A percentile compares a stretch with the other conserved stretches of the same genome.
Conservation (phyloP, 176 grass and related monocot species). For the Aegilops tauschii region DNA sequence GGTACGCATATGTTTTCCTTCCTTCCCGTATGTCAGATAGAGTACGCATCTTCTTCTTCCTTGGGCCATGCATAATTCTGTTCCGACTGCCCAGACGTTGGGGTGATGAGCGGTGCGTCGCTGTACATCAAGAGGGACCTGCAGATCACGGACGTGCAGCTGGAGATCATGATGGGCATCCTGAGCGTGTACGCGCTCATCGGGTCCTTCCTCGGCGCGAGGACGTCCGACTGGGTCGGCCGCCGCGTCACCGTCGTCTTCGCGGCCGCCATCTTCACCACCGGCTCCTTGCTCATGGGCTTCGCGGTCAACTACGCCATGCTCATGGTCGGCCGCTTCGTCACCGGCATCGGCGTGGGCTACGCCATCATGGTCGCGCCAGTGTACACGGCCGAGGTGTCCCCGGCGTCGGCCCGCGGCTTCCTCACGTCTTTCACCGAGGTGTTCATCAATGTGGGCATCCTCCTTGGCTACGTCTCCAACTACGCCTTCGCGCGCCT, state of each 20-base stretch:
- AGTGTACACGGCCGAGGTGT: conserved; percentile 57
- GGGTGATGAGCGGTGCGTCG: conserved; percentile 59
- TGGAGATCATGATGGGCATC: conserved; percentile 54
- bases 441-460: conserved; percentile 82
- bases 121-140: conserved; percentile 49
- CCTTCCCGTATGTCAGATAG: not conserved
- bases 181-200: conserved; percentile 50
- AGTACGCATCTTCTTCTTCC: not conserved
- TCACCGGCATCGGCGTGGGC: conserved; percentile 52
- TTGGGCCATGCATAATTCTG: not conserved
- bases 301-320: conserved; percentile 47
- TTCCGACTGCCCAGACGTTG: conserved; percentile 28
- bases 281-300: conserved; percentile 53
- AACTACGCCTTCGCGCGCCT: conserved; percentile 58
- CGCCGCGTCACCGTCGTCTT: conserved; percentile 50
- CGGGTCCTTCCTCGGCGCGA: conserved; percentile 44
- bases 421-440: conserved; percentile 80
- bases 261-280: conserved; percentile 45
- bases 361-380: conserved; percentile 65
- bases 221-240: conserved; percentile 55
- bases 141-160: conserved; percentile 35
- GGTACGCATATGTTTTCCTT: not conserved
- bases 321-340: conserved; percentile 58
- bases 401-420: conserved; percentile 54
- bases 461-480: conserved; percentile 80